Evolutionary conservation across 768 basidiomycete species (phyloP), one percentile per base, ranked within the genome.

Genomic region (Suillus paluster): DNA sequence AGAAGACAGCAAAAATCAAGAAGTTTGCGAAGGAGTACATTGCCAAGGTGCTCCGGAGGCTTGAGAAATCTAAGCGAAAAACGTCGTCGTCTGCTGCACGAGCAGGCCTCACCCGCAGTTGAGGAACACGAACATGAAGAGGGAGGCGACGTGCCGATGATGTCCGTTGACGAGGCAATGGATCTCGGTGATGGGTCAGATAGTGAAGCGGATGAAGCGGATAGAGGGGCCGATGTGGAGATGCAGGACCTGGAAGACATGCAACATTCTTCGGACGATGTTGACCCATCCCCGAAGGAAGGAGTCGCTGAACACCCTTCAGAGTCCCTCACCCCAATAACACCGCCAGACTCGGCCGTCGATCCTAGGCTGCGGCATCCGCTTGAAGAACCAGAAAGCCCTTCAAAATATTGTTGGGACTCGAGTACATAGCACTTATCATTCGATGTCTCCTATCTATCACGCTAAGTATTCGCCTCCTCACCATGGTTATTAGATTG

Each of bases 21-120:
- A 90, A 92, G 70, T 99, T 95, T 71, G 81, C 90, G 38, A 95
- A 97, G 75, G 94, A 97, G 46, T 99, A 93, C 73, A 88, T 95
- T 60, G 78, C 83, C 60, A 97, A 97, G 76, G 78, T 96, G 11
- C 74, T 92, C 19, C 84, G 84, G 41, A 90, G 86, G 68, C 74
- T 89, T 52, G 86, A 88, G 38, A 90, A 87, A 72, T 60, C 66
- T 46, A 68, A 72, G 61, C 70, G 71, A 12, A 68, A 61, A 48
- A 64, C 44, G 6, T 46, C 66, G 42, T 41, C 71, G 10, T 65
- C 61, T 45, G 39, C 61, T 52, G 34, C 27, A 39, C 64, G 38
- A 21, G 64, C 36, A 14, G n/a, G 50, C 63, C 6, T 52, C 38
- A 44, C 62, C 62, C 44, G 57, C 59, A n/a, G 64, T 71, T 17